A percentile compares a stretch with the other conserved stretches of the same genome.
Evolutionary conservation across 140 eudicot species (phyloP).

Genomic region (Anethum foeniculum): DNA sequence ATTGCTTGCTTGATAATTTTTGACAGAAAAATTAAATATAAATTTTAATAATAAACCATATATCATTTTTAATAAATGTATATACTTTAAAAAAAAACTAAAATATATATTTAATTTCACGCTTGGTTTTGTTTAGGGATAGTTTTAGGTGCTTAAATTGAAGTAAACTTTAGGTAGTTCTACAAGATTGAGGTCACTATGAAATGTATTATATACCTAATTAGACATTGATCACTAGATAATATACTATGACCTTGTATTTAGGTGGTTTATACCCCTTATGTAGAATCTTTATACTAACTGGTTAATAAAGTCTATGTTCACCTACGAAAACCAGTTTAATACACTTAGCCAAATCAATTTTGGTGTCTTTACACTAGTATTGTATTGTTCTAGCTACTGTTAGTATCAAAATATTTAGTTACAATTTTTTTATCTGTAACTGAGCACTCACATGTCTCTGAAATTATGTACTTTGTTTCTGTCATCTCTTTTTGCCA

Average conservation of each 20-base stretch:
- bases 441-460: not conserved
- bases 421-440: no score
- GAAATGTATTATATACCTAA: not conserved
- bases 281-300: not conserved
- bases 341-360: not conserved
- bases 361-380: not conserved
- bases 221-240: not conserved
- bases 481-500: not conserved
- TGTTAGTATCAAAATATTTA: not conserved
- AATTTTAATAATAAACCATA: no score
- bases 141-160: no score
- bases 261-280: not conserved
- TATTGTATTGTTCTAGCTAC: not conserved
- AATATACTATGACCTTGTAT: not conserved
- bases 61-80: no score
- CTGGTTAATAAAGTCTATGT: not conserved
- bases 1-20: no score
- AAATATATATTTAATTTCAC: no score
- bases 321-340: not conserved
- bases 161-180: not conserved
- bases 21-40: no score
- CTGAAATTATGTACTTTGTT: not conserved
- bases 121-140: no score
- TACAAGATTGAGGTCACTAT: not conserved
- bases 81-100: no score